These are phyloP conservation scores for Termitomyces sp. DNA, from an alignment of 768 basidiomycete genomes.

Conservation along the genomic window DNA sequence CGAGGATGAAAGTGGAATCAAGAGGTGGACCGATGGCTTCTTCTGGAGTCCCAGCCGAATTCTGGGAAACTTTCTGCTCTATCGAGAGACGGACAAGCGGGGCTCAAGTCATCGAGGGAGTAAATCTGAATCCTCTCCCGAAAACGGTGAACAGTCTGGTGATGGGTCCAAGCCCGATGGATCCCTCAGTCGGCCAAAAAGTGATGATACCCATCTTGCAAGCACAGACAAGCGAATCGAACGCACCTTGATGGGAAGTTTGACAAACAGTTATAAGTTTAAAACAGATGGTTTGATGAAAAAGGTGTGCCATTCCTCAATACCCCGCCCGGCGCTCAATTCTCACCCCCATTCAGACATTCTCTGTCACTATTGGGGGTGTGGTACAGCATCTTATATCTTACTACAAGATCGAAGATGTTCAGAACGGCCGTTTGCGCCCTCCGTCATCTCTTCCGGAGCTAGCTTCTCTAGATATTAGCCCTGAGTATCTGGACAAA, in stretches of 20 bases:
- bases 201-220: constrained; percentile 34
- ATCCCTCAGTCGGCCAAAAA: constrained; percentile 61
- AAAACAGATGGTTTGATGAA: constrained; percentile 93
- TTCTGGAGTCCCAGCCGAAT: constrained; percentile 94
- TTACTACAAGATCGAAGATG: constrained; percentile 91
- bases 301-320: constrained; percentile 57
- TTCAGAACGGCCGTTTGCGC: constrained; percentile 81
- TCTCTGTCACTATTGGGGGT: constrained; percentile 81
- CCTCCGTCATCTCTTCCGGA: constrained; percentile 86
- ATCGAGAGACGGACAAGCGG: constrained; percentile 88
- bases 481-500: constrained; percentile 82
- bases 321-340: not conserved
- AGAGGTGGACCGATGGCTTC: constrained; percentile 97
- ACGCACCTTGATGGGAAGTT: constrained; percentile 77
- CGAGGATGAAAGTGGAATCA: constrained; percentile 95
- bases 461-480: constrained; percentile 80
- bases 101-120: constrained; percentile 56
- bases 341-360: constrained; percentile 51
- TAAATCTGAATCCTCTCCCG: constrained; percentile 34
- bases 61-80: constrained; percentile 90
- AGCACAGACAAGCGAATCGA: constrained; percentile 70
- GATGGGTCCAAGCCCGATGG: constrained; percentile 25
- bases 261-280: constrained; percentile 93
- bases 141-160: constrained; percentile 25
- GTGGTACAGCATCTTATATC: constrained; percentile 91